Base-by-base conservation (phyloP, 371 early-diverging fungal species). In the Mortierella sp. region DNA sequence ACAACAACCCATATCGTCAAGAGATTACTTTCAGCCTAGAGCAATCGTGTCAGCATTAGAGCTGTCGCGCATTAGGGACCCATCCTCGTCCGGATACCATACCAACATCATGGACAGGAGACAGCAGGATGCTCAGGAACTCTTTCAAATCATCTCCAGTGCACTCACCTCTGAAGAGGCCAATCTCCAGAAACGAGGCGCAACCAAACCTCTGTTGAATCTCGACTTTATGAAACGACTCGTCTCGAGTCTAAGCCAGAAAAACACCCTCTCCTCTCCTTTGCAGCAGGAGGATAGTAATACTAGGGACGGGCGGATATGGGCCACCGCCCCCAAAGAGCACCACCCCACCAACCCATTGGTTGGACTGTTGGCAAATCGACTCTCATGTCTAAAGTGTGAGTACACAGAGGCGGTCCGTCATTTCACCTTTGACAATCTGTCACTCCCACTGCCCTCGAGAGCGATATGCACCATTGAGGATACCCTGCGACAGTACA, bases 101-200 rank as follows among this genome's bases (percentile, higher is more conserved):
- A 60, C 66, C 66, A 73, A 50, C 46, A 69, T 92, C 19, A 84
- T 87, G 68, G 90, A 91, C 70, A 87, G 85, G 64, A 90, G 91
- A 68, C 94, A 94, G 63, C 92, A 97, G 91, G 98, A 97, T 81
- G 98, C 97, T 0, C 98, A 97, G 73, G 98, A 97, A 74, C 86
- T 97, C 23, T 94, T 97, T 64, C 95, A 95, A 76, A 87, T 96
- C 9, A 90, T 97, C 16, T 93, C 95, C 11, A 89, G 90, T 50
- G 87, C 92, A 43, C 72, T 97, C 7, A 89, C 92, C 9, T 84
- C 89, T 5, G 97, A 97, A 68, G 92, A 89, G 70, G 83, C 55
- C 18, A 51, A 23, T 0, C 46, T 68, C 19, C 70, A 60, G 50
- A 82, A 64, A 45, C 21, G 28, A 37, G 60, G 44, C 29, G 72